phyloP scores from a whole-genome alignment of 2,329 filamentous ascomycete genomes.

The Pseudogymnoascus sp. region DNA sequence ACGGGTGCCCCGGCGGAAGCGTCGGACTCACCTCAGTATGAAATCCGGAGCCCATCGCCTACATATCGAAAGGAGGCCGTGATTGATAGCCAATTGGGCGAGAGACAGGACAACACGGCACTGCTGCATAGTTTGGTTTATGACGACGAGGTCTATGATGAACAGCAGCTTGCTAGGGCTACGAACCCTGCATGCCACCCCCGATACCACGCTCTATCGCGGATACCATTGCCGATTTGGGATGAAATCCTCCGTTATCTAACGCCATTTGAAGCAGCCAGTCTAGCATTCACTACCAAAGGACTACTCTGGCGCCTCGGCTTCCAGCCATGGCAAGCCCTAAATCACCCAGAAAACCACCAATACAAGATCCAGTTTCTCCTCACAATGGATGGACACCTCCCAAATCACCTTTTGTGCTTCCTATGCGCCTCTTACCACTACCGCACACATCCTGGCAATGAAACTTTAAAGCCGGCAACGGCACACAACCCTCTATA shows the following conservation, averaged over 20 bases:
- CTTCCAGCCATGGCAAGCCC: slow-evolving; percentile 30
- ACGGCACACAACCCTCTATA: slow-evolving; percentile 49
- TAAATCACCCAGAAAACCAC: slow-evolving; percentile 36
- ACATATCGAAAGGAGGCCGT: not conserved
- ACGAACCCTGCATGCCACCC: not conserved
- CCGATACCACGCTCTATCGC: not conserved
- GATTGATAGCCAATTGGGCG: slow-evolving; percentile 22
- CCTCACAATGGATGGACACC: slow-evolving; percentile 38
- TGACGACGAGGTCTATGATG: not conserved
- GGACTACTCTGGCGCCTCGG: slow-evolving; percentile 38
- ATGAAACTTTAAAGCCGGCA: slow-evolving; percentile 45
- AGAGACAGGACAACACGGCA: slow-evolving; percentile 26
- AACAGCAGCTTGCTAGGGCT: not conserved
- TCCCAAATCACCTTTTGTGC: slow-evolving; percentile 51
- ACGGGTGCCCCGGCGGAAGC: not conserved
- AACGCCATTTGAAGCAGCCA: slow-evolving; percentile 38
- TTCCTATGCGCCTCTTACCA: slow-evolving; percentile 50
- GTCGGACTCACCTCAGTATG: not conserved
- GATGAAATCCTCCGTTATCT: slow-evolving; percentile 34
- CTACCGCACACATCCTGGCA: slow-evolving; percentile 41
- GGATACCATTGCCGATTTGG: slow-evolving; percentile 34
- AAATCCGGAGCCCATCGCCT: not conserved
- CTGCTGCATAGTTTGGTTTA: slow-evolving; percentile 24
- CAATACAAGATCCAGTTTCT: slow-evolving; percentile 43
- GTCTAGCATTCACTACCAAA: slow-evolving; percentile 41